Evolutionary conservation across 1,284 basidiomycete genomes (phyloP), one percentile per base, ranked within the genome.

Genomic region (Takashimella tepidaria): DNA sequence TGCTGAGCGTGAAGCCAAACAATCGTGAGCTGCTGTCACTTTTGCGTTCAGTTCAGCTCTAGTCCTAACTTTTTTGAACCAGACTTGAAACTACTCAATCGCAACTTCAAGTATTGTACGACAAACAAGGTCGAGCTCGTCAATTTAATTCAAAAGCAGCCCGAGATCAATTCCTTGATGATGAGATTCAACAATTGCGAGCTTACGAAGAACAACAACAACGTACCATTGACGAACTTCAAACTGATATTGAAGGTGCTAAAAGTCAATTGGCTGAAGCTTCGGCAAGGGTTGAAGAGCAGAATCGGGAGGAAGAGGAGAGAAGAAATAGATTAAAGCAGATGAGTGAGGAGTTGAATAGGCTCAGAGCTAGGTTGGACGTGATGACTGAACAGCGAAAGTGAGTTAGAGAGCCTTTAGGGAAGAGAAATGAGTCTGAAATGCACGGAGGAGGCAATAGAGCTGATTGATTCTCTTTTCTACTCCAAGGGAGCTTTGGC

Each of bases 61-160:
- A 8, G 8, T 8, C 8, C 49, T 51, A 13, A 53, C 46, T 10
- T 6, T 13, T 4, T 20, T 10, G 20, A 47, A 16, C 3, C 57
- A 81, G 77, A 22, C 80, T 93, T 59, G 89, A 92, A 57, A 83
- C 85, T 41, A 84, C 84, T 0, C 82, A 82, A 48, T 84, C 87
- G 0, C 81, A 80, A 48, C 77, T 96, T 3, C 79, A 82, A 1
- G 83, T 86, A 0, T 77, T 97, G 1, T 89, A 87, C 67, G 85
- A 88, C 6, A 96, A 96, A 70, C 89, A 90, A 70, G 91, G 91
- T 1, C 86, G 93, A 24, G 79, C 87, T 23, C 83, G 84, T 49
- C 88, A 88, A 63, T 97, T 95, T 78, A 78, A 83, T n/a, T 88
- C 87, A 12, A 84, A 85, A 67, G 80, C 81, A 0, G 90, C 92